Evolutionary conservation across 2,329 filamentous ascomycete genomes (phyloP), one percentile per base, ranked within the genome.

Genomic region (Xylaria sp.): DNA sequence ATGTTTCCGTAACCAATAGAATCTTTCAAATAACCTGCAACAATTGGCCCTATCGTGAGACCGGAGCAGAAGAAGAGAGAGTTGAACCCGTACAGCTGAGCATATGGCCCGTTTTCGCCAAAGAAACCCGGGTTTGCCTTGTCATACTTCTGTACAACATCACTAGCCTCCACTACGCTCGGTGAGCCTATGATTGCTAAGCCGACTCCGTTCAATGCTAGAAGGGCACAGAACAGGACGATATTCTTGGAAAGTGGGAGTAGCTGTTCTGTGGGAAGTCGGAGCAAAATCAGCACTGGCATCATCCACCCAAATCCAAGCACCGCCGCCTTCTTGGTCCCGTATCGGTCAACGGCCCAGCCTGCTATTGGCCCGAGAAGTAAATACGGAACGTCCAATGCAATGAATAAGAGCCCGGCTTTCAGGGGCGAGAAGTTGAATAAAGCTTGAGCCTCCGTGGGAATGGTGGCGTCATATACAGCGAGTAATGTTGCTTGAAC

Each of bases 21-120:
- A 50, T 87, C 82, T 72, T 83, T 86, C 72, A 89, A 73, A 10
- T 74, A 75, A 0, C 89, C 89, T 8, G 84, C 86, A 59, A 88
- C 76, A 15, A 90, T 75, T 0, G 90, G 90, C 0, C 90, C 90
- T 6, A 90, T 63, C 0, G 88, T 86, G 61, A 91, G 78, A 0
- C 90, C 90, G 0, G 82, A 79, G 68, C 85, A 87, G 76, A 89
- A 91, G 0, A 88, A 83, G 82, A 91, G 85, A n/a, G 85, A 88
- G 73, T 88, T 90, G 68, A 91, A 80, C 2, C 87, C 89, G 76
- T 91, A 92, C 0, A 91, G 81, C 77, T 91, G 90, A 1, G 89
- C 89, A 74, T 90, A 90, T 0, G 89, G 89, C 0, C 87, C 86
- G 4, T 85, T 81, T 0, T 81, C 78, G 0, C 87, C 86, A 71